Evolutionary conservation across 2,329 filamentous ascomycete genomes (phyloP).

Genomic region (Lasiodiplodia hormozganensis): DNA sequence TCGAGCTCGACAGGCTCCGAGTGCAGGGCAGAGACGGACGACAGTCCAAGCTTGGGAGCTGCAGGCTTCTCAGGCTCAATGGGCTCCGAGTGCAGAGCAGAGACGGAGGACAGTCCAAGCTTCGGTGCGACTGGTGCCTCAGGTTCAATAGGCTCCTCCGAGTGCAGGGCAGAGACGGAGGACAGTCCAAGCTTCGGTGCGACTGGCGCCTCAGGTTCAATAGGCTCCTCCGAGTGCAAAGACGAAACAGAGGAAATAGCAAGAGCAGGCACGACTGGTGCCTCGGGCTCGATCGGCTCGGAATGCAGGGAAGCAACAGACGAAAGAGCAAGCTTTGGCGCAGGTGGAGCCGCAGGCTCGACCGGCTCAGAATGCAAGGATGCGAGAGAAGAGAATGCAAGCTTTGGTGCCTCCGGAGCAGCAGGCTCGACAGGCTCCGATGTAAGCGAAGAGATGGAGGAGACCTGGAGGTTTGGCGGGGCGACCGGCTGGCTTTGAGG

Average conservation of each 20-base stretch:
- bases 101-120: slow-evolving; percentile 25
- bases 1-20: slow-evolving; percentile 36
- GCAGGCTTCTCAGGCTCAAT: slow-evolving; percentile 23
- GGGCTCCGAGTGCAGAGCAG: slow-evolving; percentile 33
- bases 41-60: slow-evolving; percentile 26
- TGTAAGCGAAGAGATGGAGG: slow-evolving; percentile 24
- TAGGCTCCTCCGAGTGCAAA: slow-evolving; percentile 52
- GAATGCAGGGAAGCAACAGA: slow-evolving; percentile 56
- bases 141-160: slow-evolving; percentile 31
- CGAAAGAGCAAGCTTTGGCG: slow-evolving; percentile 50
- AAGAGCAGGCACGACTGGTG: slow-evolving; percentile 23
- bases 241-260: slow-evolving; percentile 39
- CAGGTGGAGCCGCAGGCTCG: slow-evolving; percentile 11
- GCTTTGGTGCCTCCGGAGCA: slow-evolving; percentile 10
- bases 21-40: slow-evolving; percentile 33
- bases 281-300: slow-evolving; percentile 40
- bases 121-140: slow-evolving; percentile 20
- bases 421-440: slow-evolving; percentile 25
- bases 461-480: slow-evolving; percentile 24
- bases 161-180: slow-evolving; percentile 29
- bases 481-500: slow-evolving; percentile 18
- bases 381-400: slow-evolving; percentile 26
- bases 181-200: slow-evolving; percentile 18
- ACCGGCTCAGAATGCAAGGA: slow-evolving; percentile 28
- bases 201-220: slow-evolving; percentile 27